A percentile compares a stretch with the other conserved stretches of the same genome.
Conservation (phyloP, 108 stramenopile species). For the Cyclotella cryptica region DNA sequence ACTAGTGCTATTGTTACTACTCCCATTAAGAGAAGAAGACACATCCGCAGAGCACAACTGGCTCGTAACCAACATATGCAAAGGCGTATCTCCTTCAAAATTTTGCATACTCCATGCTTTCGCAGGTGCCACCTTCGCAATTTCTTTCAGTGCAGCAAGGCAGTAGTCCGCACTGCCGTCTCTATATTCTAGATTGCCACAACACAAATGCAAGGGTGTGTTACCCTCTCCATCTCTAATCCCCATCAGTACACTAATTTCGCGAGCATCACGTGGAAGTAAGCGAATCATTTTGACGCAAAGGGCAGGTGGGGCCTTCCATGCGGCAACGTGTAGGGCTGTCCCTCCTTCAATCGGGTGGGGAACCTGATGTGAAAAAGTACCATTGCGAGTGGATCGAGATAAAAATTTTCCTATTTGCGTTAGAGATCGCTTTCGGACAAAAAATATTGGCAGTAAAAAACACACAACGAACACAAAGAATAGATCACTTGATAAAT, state of each 20-base stretch:
- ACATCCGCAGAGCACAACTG: conserved; percentile 40
- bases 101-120: conserved; percentile 57
- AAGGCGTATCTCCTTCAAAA: conserved; percentile 62
- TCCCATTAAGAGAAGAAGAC: background rate
- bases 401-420: no score
- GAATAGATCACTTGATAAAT: no score
- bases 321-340: conserved; percentile 52
- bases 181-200: conserved; percentile 48
- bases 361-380: conserved; percentile 16
- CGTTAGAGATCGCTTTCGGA: no score
- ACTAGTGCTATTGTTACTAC: conserved; percentile 10
- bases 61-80: conserved; percentile 61
- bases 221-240: conserved; percentile 58
- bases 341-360: conserved; percentile 45
- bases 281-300: conserved; percentile 50
- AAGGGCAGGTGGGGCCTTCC: conserved; percentile 59
- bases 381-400: background rate
- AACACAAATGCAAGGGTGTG: conserved; percentile 63
- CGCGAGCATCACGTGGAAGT: conserved; percentile 34
- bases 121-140: conserved; percentile 46
- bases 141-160: conserved; percentile 50
- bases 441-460: no score
- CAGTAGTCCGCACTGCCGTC: conserved; percentile 7
- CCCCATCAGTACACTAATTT: conserved; percentile 29
- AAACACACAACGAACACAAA: no score